Conservation (phyloP, 2,329 filamentous ascomycete species). For the Hysterium pulicare region DNA sequence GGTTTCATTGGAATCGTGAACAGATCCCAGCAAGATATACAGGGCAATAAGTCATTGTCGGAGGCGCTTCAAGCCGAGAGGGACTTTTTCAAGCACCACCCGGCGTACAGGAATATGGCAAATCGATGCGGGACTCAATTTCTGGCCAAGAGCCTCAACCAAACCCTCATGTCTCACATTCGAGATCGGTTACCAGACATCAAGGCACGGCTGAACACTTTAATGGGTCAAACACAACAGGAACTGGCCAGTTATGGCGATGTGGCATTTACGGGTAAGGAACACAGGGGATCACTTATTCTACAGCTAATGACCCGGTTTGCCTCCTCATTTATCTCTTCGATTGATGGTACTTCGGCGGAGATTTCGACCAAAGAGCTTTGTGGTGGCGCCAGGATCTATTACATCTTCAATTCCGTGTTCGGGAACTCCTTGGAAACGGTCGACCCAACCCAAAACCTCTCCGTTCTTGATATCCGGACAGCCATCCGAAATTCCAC, state of each 20-base stretch:
- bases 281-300: slow-evolving; percentile 91
- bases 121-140: slow-evolving; percentile 90
- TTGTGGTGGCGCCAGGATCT: slow-evolving; percentile 90
- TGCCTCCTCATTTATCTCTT: slow-evolving; percentile 95
- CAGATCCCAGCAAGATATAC: slow-evolving; percentile 96
- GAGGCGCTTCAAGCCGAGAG: slow-evolving; percentile 86
- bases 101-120: slow-evolving; percentile 94
- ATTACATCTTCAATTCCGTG: slow-evolving; percentile 99
- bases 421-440: slow-evolving; percentile 95
- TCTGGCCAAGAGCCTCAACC: slow-evolving; percentile 90
- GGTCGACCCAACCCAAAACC: slow-evolving; percentile 92
- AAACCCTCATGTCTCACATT: slow-evolving; percentile 93
- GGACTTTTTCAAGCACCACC: slow-evolving; percentile 96
- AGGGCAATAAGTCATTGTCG: slow-evolving; percentile 88
- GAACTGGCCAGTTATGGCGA: slow-evolving; percentile 97
- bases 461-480: slow-evolving; percentile 90
- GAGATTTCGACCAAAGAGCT: slow-evolving; percentile 99
- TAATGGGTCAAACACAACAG: slow-evolving; percentile 99
- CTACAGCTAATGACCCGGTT: slow-evolving; percentile 98
- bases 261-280: slow-evolving; percentile 95
- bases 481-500: slow-evolving; percentile 98
- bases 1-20: slow-evolving; percentile 99
- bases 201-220: slow-evolving; percentile 92
- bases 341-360: slow-evolving; percentile 96
- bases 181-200: slow-evolving; percentile 94